phyloP scores from a whole-genome alignment of 1,139 yeast species.

The Yamadazyma spencermartinsiae region DNA sequence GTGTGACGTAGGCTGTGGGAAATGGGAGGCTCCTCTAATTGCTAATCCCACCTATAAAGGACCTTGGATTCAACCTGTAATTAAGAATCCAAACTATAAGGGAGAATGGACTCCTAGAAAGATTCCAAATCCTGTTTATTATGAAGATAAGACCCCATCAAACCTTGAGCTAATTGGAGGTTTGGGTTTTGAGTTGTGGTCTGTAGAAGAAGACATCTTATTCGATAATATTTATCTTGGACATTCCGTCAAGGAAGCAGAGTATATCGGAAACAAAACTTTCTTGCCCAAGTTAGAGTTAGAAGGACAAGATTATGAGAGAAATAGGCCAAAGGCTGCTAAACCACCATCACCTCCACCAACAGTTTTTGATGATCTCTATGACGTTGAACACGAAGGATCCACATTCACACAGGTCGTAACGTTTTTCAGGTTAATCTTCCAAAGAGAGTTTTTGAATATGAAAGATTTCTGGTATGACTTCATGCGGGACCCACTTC shows the following conservation, averaged over 20 bases:
- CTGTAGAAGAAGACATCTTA: conserved; percentile 71
- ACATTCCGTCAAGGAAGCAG: conserved; percentile 80
- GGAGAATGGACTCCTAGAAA: conserved; percentile 77
- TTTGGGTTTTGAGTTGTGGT: conserved; percentile 88
- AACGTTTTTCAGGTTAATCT: conserved; percentile 22
- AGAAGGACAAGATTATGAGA: conserved; percentile 47
- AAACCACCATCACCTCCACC: conserved; percentile 44
- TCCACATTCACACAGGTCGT: conserved; percentile 20
- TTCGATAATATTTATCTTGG: conserved; percentile 88
- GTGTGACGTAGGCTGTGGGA: conserved; percentile 78
- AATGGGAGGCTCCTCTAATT: conserved; percentile 56
- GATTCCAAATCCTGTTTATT: conserved; percentile 70
- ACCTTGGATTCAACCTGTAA: conserved; percentile 68
- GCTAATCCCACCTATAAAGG: conserved; percentile 74
- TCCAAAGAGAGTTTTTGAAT: conserved; percentile 23
- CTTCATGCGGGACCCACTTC: conserved; percentile 43
- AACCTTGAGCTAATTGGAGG: conserved; percentile 73
- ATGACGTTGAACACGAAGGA: conserved; percentile 24
- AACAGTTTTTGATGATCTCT: conserved; percentile 34
- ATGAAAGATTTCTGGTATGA: conserved; percentile 35
- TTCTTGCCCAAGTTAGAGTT: conserved; percentile 59
- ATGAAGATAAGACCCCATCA: conserved; percentile 58
- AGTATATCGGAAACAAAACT: conserved; percentile 74
- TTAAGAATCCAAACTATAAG: conserved; percentile 71
- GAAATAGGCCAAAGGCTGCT: conserved; percentile 39